These are phyloP conservation scores for Micromonas commoda DNA, from an alignment of 139 green algal genomes.

Conservation along the genomic window DNA sequence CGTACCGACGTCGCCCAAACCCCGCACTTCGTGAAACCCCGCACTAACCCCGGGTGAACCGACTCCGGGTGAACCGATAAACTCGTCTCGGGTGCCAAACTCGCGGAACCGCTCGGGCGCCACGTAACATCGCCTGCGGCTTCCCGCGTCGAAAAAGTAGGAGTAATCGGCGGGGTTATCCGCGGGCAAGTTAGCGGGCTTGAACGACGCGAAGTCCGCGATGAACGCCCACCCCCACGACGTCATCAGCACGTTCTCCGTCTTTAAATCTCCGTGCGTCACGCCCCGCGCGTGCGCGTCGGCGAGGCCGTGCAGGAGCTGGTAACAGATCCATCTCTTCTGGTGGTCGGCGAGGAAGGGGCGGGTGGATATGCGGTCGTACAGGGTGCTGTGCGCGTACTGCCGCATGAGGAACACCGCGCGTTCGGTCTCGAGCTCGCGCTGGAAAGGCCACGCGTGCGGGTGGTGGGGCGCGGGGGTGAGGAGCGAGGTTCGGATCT, in stretches of 20 bases:
- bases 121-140: slow-evolving; percentile 82
- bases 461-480: not conserved
- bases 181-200: slow-evolving; percentile 76
- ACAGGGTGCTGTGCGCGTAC: slow-evolving; percentile 74
- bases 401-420: slow-evolving; percentile 74
- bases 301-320: slow-evolving; percentile 67
- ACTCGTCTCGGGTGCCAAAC: too few species aligned
- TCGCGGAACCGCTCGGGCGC: slow-evolving; percentile 77
- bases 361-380: slow-evolving; percentile 78
- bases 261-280: slow-evolving; percentile 93
- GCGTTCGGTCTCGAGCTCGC: slow-evolving; percentile 56
- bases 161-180: slow-evolving; percentile 96
- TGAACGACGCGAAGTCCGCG: slow-evolving; percentile 87
- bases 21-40: too few species aligned
- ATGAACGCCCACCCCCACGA: slow-evolving; percentile 88
- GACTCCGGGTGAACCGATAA: too few species aligned
- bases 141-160: slow-evolving; percentile 93
- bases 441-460: slow-evolving; percentile 43
- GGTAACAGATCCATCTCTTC: slow-evolving; percentile 89
- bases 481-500: not conserved
- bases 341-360: slow-evolving; percentile 85
- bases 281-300: slow-evolving; percentile 65
- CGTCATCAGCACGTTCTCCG: slow-evolving; percentile 86
- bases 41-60: too few species aligned
- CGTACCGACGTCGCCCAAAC: too few species aligned